Percentiles rank a stretch among this genome's conserved stretches.
phyloP scores from a whole-genome alignment of 2,329 filamentous ascomycete species.

The Colletotrichum brevisporum region DNA sequence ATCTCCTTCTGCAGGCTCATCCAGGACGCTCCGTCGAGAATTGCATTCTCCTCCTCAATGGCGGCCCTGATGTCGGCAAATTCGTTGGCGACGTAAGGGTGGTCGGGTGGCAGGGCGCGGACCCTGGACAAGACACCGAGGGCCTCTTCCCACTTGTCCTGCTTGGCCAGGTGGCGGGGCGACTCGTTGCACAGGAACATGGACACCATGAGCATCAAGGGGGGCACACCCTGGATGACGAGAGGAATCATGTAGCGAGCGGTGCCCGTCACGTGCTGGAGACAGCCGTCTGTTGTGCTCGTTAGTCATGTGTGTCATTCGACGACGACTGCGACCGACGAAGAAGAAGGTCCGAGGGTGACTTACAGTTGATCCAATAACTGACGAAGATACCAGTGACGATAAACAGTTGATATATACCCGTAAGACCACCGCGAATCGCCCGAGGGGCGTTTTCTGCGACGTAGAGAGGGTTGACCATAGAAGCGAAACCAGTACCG shows the following conservation, averaged over 20 bases:
- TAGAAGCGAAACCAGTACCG: slow-evolving; percentile 64
- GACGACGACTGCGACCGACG: too few species aligned
- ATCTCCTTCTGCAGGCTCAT: slow-evolving; percentile 34
- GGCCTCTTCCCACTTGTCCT: slow-evolving; percentile 55
- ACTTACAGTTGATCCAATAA: slow-evolving; percentile 56
- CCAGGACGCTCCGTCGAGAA: slow-evolving; percentile 43
- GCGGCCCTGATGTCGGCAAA: slow-evolving; percentile 67
- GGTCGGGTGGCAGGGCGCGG: slow-evolving; percentile 52
- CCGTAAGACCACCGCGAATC: slow-evolving; percentile 65
- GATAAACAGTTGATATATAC: slow-evolving; percentile 65
- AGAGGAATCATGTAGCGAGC: slow-evolving; percentile 51
- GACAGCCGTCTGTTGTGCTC: slow-evolving; percentile 44
- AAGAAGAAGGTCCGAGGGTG: not conserved
- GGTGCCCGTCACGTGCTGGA: slow-evolving; percentile 42
- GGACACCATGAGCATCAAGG: slow-evolving; percentile 50
- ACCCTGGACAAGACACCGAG: slow-evolving; percentile 55
- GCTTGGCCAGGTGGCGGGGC: slow-evolving; percentile 52
- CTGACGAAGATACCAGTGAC: slow-evolving; percentile 64
- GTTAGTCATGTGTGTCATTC: not conserved
- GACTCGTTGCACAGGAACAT: slow-evolving; percentile 57
- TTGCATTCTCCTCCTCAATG: slow-evolving; percentile 66
- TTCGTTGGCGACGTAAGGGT: slow-evolving; percentile 60
- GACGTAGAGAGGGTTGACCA: slow-evolving; percentile 71
- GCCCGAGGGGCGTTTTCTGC: slow-evolving; percentile 69
- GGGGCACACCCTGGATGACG: slow-evolving; percentile 58